Conservation (phyloP, 164 flowering plant genomes). For the Annona cherimola region DNA sequence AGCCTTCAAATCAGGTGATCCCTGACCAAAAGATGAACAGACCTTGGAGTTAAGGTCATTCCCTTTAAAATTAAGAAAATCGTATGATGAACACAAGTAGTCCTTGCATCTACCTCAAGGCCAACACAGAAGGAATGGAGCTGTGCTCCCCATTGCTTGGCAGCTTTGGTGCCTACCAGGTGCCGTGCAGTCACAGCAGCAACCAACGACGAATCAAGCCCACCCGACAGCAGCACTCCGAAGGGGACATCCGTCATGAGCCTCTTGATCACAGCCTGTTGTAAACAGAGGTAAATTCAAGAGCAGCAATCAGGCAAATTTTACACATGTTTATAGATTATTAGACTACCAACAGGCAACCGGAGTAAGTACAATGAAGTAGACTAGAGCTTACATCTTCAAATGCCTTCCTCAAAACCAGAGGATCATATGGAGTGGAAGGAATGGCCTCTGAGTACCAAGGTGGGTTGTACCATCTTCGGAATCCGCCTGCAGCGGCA, state of each 20-base stretch:
- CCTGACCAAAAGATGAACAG: conserved; percentile 33
- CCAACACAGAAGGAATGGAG: conserved; percentile 97
- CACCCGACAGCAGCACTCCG: conserved; percentile 89
- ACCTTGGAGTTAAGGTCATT: not conserved
- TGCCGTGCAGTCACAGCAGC: conserved; percentile 78
- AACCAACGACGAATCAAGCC: conserved; percentile 86
- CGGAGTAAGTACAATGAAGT: not conserved
- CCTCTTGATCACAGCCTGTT: conserved; percentile 87
- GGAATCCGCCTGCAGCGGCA: conserved; percentile 31
- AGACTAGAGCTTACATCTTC: conserved; percentile 47
- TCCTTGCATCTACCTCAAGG: conserved; percentile 46
- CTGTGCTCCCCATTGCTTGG: conserved; percentile 85
- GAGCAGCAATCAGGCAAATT: not conserved
- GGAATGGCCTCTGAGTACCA: conserved; percentile 81
- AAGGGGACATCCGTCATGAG: conserved; percentile 96
- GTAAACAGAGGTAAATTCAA: not conserved
- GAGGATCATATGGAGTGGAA: conserved; percentile 80
- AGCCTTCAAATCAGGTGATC: conserved; percentile 92
- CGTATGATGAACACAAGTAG: not conserved
- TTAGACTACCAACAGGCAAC: not conserved
- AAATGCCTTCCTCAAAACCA: conserved; percentile 68
- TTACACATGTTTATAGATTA: not conserved
- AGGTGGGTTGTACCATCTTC: conserved; percentile 81
- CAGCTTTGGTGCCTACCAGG: conserved; percentile 76
- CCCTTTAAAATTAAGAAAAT: not conserved